Evolutionary conservation across 805 yeast species (phyloP).

Genomic region (Gaillardinia entomophila): DNA sequence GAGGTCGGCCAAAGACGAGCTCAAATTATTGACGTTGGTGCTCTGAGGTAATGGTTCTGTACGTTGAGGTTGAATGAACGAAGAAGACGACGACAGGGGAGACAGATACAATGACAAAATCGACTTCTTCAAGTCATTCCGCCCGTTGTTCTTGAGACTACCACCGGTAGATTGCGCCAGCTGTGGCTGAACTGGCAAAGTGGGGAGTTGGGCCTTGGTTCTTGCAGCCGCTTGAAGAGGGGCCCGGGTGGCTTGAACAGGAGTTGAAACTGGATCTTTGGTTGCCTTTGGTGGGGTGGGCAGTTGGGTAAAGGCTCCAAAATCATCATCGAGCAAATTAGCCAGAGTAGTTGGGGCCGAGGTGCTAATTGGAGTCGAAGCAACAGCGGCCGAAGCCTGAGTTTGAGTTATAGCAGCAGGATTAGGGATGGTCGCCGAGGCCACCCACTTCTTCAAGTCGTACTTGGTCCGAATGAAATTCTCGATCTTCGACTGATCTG

Average conservation of each 20-base stretch:
- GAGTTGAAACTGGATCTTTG: conserved; percentile 5
- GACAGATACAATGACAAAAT: conserved; percentile 81
- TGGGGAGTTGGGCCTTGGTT: not conserved
- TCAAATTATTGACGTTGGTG: conserved; percentile 7
- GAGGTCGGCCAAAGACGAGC: conserved; percentile 17
- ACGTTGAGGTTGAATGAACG: conserved; percentile 19
- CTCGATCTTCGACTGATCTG: conserved; percentile 79
- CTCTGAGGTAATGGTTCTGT: conserved; percentile 2
- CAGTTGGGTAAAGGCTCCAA: conserved; percentile 33
- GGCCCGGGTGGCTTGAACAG: too few relatives aligned
- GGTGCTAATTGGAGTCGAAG: not conserved
- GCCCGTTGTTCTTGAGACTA: conserved; percentile 14
- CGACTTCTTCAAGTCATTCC: conserved; percentile 89
- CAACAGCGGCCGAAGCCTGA: not conserved
- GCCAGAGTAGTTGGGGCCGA: not conserved
- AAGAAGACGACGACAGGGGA: conserved; percentile 44
- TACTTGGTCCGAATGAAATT: conserved; percentile 90
- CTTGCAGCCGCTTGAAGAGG: conserved; percentile 3
- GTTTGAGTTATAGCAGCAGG: conserved; percentile 39
- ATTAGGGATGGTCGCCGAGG: conserved; percentile 51
- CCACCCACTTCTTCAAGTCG: conserved; percentile 83
- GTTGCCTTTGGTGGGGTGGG: conserved; percentile 9
- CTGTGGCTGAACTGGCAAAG: conserved; percentile 6
- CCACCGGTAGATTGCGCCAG: conserved; percentile 34
- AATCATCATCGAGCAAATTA: conserved; percentile 32